Evolutionary conservation across 768 basidiomycete species (phyloP).

Genomic region (Pholiota molesta): DNA sequence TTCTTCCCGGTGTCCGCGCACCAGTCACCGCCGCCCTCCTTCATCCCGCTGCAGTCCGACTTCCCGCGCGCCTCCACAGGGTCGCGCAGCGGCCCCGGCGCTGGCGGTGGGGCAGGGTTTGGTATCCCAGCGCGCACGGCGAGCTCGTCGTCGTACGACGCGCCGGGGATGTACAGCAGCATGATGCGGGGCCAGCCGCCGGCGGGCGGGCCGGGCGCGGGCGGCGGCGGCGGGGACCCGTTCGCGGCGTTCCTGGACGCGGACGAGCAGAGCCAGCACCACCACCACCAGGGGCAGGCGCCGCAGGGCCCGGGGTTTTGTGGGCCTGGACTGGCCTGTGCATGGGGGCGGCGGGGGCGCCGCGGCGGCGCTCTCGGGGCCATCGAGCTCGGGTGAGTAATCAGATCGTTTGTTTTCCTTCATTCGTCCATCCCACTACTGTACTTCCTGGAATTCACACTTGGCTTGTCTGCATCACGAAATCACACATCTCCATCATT

Average conservation of each 20-base stretch:
- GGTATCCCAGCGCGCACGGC: conserved; percentile 14
- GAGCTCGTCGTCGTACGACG: conserved; percentile 15
- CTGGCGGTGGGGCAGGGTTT: conserved; percentile 11
- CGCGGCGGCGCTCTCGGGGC: conserved; percentile 15
- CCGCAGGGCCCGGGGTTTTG: conserved; percentile 18
- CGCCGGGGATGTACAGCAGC: conserved; percentile 17
- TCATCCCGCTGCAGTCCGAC: conserved; percentile 35
- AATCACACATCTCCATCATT: conserved; percentile 1
- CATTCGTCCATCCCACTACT: too few species aligned
- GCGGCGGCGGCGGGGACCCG: conserved; percentile 22
- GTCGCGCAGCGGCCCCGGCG: conserved; percentile 17
- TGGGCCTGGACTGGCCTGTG: conserved; percentile 40
- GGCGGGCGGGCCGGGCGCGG: conserved; percentile 13
- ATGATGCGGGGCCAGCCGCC: conserved; percentile 15
- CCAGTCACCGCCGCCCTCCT: conserved; percentile 29
- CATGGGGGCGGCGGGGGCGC: conserved; percentile 24
- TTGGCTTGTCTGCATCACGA: neutral
- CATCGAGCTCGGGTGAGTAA: conserved; percentile 24
- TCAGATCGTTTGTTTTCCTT: conserved; percentile 1
- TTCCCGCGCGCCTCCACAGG: conserved; percentile 22
- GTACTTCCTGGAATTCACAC: too few species aligned
- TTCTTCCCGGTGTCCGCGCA: conserved; percentile 31
- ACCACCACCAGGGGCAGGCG: conserved; percentile 17
- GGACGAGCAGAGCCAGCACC: conserved; percentile 30
- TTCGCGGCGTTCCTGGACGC: conserved; percentile 32